These are phyloP conservation scores for Trichosporon inkin DNA, from an alignment of 1,284 basidiomycete genomes.

Conservation along the genomic window DNA sequence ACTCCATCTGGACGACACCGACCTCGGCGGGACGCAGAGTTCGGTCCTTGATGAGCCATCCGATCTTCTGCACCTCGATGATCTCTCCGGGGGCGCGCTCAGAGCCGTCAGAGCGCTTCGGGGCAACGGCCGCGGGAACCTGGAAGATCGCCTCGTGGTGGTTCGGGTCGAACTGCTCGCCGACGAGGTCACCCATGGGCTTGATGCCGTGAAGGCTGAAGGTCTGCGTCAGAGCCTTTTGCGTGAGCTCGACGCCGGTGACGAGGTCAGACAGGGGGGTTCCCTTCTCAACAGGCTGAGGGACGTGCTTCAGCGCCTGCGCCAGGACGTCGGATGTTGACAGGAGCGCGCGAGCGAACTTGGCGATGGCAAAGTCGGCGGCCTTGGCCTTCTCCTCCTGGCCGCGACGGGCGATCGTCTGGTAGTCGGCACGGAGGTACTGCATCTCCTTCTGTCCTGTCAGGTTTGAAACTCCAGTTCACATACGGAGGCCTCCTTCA, in stretches of 20 bases:
- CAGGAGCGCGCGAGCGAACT: conserved; percentile 84
- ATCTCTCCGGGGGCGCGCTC: conserved; percentile 71
- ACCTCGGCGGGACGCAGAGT: conserved; percentile 93
- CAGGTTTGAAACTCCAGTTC: not conserved
- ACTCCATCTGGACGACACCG: conserved; percentile 67
- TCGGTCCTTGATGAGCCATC: conserved; percentile 88
- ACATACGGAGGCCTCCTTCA: conserved; percentile 14
- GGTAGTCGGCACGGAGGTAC: conserved; percentile 87
- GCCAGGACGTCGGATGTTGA: conserved; percentile 87
- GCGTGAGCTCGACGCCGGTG: conserved; percentile 86
- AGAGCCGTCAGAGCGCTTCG: conserved; percentile 57
- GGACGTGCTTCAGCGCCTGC: conserved; percentile 78
- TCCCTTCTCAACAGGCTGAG: conserved; percentile 53
- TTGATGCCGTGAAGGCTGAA: conserved; percentile 88
- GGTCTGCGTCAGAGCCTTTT: conserved; percentile 81
- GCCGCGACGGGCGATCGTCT: conserved; percentile 88
- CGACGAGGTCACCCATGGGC: conserved; percentile 64
- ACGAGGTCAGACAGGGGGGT: conserved; percentile 66
- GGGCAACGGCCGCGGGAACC: conserved; percentile 63
- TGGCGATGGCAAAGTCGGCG: conserved; percentile 85
- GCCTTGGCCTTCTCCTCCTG: conserved; percentile 87
- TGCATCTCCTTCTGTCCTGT: conserved; percentile 66
- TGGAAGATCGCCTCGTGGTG: conserved; percentile 92
- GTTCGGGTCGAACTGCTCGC: conserved; percentile 92
- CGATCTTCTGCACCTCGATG: conserved; percentile 84